These are phyloP conservation scores for Pisolithus marmoratus DNA, from an alignment of 768 basidiomycete species.

Conservation along the genomic window DNA sequence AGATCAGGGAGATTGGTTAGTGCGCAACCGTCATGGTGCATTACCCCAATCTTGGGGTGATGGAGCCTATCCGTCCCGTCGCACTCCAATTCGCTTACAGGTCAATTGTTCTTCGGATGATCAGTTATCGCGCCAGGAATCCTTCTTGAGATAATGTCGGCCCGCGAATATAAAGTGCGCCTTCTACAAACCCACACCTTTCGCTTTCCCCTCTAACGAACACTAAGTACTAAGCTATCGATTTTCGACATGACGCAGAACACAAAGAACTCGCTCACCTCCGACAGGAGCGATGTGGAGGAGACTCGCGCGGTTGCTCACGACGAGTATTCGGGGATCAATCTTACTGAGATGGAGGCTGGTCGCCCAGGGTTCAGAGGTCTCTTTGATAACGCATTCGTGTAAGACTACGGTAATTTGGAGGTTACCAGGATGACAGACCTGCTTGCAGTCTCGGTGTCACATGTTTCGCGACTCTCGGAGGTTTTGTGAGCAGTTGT, in stretches of 20 bases:
- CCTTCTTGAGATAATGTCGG: too few species aligned
- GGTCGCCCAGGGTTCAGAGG: conserved; percentile 21
- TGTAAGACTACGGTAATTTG: conserved; percentile 14
- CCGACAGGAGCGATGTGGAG: neutral
- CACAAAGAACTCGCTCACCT: neutral
- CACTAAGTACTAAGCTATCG: too few species aligned
- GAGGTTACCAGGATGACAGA: neutral
- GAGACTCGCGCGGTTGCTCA: conserved; percentile 1
- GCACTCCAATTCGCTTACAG: too few species aligned
- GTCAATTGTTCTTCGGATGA: too few species aligned
- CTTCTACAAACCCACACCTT: neutral
- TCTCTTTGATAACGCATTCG: conserved; percentile 22
- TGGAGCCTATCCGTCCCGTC: too few species aligned
- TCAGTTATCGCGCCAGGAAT: too few species aligned
- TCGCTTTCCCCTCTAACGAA: neutral
- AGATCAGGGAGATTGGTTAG: too few species aligned
- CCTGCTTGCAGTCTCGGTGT: conserved; percentile 20
- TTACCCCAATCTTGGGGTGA: too few species aligned
- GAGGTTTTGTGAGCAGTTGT: conserved; percentile 24
- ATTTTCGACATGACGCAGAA: neutral
- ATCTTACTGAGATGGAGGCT: conserved; percentile 11
- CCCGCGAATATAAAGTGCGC: neutral
- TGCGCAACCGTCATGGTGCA: too few species aligned
- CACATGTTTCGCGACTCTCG: conserved; percentile 27
- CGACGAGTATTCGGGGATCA: conserved; percentile 4